A percentile compares a stretch with the other conserved stretches of the same genome.
These are phyloP conservation scores for Nectriaceae sp. DNA, from an alignment of 2,329 filamentous ascomycete genomes.

Conservation along the genomic window DNA sequence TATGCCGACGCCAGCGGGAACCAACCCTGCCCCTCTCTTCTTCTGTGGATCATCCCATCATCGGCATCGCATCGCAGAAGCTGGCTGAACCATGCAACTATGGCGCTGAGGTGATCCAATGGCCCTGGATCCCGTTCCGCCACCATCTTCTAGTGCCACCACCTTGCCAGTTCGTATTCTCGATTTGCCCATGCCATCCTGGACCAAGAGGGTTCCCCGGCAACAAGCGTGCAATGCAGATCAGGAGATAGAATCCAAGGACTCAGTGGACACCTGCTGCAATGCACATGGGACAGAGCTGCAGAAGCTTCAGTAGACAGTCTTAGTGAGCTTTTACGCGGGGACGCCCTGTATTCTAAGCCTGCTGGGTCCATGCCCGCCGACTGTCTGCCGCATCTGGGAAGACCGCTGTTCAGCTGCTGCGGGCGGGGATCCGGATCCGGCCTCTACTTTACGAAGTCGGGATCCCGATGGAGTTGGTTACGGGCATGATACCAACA, in stretches of 20 bases:
- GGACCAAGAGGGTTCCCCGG: too few relatives aligned
- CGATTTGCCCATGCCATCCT: neutral
- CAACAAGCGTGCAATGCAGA: too few relatives aligned
- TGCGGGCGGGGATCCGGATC: too few relatives aligned
- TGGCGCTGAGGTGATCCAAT: constrained; percentile 18
- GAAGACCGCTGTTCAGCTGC: too few relatives aligned
- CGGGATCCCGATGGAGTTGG: constrained; percentile 20
- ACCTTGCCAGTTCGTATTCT: constrained; percentile 30
- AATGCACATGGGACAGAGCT: too few relatives aligned
- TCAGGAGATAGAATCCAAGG: too few relatives aligned
- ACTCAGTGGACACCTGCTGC: too few relatives aligned
- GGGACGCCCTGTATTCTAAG: too few relatives aligned
- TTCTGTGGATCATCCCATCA: constrained; percentile 13
- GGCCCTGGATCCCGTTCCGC: constrained; percentile 18
- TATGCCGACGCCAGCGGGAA: neutral
- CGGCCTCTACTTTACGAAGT: constrained; percentile 28
- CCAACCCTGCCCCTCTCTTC: neutral
- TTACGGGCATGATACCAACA: neutral
- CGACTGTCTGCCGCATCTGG: too few relatives aligned
- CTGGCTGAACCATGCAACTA: neutral
- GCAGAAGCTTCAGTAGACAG: too few relatives aligned
- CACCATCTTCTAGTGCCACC: constrained; percentile 23
- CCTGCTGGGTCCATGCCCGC: too few relatives aligned
- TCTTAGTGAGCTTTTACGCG: too few relatives aligned
- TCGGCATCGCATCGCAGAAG: neutral